A percentile compares a stretch with the other conserved stretches of the same genome.
phyloP scores from a whole-genome alignment of 164 flowering plant genomes.

The Liquidambar formosana region DNA sequence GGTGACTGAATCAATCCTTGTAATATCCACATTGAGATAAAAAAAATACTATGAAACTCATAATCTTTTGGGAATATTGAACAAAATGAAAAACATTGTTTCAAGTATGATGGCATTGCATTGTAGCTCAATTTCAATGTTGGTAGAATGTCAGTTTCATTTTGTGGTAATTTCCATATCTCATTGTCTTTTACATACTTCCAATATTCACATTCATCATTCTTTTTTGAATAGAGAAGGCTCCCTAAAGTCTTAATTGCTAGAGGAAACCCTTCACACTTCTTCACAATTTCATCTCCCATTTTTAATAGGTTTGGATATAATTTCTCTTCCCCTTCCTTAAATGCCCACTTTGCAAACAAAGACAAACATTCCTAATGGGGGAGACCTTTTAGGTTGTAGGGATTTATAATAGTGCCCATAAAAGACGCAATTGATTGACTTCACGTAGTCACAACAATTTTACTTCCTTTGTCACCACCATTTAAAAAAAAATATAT shows the following conservation, averaged over 20 bases:
- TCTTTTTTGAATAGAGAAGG: background rate
- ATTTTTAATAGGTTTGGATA: background rate
- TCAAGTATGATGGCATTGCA: conserved; percentile 1
- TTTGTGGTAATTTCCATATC: conserved; percentile 1
- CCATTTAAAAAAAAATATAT: background rate
- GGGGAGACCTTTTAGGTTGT: background rate
- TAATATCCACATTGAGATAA: conserved; percentile 4
- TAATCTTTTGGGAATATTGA: conserved; percentile 10
- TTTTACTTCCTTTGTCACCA: conserved; percentile 2
- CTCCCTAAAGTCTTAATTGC: conserved; percentile 2
- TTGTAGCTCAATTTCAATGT: conserved; percentile 8
- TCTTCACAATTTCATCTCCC: background rate
- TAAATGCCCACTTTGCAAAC: conserved; percentile 1
- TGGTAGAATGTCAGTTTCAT: background rate
- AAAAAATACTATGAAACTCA: background rate
- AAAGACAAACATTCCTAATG: conserved; percentile 1
- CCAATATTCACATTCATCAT: conserved; percentile 5
- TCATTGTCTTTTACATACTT: background rate
- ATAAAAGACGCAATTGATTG: background rate
- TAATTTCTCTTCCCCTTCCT: background rate
- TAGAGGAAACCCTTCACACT: conserved; percentile 8
- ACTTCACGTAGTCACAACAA: background rate
- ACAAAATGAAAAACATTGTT: conserved; percentile 6
- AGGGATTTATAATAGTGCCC: background rate
- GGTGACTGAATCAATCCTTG: background rate